Evolutionary conservation across 345 rosid genomes (phyloP).

Genomic region (Boechera stricta): DNA sequence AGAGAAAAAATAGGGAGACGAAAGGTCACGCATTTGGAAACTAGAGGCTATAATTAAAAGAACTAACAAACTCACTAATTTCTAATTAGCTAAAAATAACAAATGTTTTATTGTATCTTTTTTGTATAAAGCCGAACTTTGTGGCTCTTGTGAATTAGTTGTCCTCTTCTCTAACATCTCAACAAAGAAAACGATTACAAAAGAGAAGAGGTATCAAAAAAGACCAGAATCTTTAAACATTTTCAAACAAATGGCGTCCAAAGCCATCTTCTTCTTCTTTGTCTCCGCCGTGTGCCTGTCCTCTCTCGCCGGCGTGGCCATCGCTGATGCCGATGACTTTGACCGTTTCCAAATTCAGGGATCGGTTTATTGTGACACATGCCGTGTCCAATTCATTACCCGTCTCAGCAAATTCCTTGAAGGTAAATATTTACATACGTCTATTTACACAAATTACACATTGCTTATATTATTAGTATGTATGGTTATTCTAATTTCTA

Average conservation of each 20-base stretch:
- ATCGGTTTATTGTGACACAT: constrained; percentile 65
- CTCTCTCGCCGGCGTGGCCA: constrained; percentile 43
- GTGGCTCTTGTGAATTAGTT: constrained; percentile 36
- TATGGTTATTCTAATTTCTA: background rate
- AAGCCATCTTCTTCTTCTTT: constrained; percentile 43
- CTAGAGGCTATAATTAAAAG: constrained; percentile 26
- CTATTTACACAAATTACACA: background rate
- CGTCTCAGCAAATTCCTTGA: constrained; percentile 50
- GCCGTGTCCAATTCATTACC: constrained; percentile 66
- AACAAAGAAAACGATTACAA: background rate
- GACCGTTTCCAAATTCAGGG: constrained; percentile 55
- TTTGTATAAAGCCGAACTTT: constrained; percentile 37
- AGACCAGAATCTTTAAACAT: constrained; percentile 28
- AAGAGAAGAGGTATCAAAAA: constrained; percentile 34
- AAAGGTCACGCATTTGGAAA: constrained; percentile 16
- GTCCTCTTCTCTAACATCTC: constrained; percentile 39
- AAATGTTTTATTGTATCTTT: background rate
- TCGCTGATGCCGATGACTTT: constrained; percentile 39
- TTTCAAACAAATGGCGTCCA: constrained; percentile 41
- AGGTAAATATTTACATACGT: constrained; percentile 32
- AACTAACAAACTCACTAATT: constrained; percentile 14
- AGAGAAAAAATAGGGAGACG: constrained; percentile 1
- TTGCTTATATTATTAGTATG: background rate
- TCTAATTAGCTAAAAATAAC: constrained; percentile 31
- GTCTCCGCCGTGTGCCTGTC: constrained; percentile 56